Evolutionary conservation across 345 rosid genomes (phyloP).

Genomic region (Heritiera littoralis): DNA sequence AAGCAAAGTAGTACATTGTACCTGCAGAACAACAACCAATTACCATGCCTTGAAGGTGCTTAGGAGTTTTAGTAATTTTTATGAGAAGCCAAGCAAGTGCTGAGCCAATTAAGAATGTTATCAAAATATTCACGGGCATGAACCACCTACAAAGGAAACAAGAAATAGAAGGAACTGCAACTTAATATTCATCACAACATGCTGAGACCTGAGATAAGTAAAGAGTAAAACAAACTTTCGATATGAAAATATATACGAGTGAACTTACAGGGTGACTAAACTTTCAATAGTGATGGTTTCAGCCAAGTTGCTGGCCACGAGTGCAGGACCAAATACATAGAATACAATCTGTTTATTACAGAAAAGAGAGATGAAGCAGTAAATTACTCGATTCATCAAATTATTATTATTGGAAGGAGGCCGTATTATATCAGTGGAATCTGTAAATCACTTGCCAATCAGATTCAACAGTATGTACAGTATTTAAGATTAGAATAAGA

Average conservation of each 20-base stretch:
- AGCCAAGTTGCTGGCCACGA: constrained; percentile 43
- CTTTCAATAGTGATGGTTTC: constrained; percentile 37
- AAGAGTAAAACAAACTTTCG: neutral
- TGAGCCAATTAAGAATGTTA: constrained; percentile 53
- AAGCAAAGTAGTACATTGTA: neutral
- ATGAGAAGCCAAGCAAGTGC: constrained; percentile 52
- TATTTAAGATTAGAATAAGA: neutral
- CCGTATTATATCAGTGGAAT: too few relatives aligned
- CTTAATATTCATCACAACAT: too few relatives aligned
- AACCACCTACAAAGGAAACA: constrained; percentile 42
- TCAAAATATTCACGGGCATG: constrained; percentile 52
- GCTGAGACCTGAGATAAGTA: neutral
- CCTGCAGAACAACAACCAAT: constrained; percentile 35
- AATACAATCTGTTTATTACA: constrained; percentile 32
- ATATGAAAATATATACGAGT: neutral
- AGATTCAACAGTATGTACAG: neutral
- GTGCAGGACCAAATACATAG: constrained; percentile 45
- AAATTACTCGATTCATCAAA: neutral
- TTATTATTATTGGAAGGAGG: neutral
- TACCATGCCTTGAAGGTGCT: constrained; percentile 41
- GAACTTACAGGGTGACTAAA: constrained; percentile 42
- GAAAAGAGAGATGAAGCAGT: neutral
- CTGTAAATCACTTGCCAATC: neutral
- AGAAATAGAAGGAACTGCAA: too few relatives aligned
- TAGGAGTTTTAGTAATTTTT: constrained; percentile 48